Evolutionary conservation across 805 yeast species (phyloP).

Genomic region (Suhomyces prunicola): DNA sequence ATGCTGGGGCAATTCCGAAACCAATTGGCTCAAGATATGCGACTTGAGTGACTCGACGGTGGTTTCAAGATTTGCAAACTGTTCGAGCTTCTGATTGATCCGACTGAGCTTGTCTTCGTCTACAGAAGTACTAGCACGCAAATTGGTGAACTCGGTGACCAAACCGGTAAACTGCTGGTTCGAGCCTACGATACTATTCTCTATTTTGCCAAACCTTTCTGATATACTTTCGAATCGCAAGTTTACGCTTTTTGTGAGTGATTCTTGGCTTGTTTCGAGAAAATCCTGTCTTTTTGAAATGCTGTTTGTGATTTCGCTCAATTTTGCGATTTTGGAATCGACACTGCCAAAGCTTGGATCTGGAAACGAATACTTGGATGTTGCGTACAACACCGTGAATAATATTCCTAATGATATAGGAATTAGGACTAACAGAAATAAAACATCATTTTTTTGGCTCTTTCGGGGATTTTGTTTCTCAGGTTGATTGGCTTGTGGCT

Average conservation of each 20-base stretch:
- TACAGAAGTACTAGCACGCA: background rate
- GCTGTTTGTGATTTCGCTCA: constrained; percentile 13
- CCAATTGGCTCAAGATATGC: constrained; percentile 17
- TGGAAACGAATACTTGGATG: background rate
- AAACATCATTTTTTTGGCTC: background rate
- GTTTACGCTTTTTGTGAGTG: constrained; percentile 11
- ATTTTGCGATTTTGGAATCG: constrained; percentile 2
- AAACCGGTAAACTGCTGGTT: constrained; percentile 10
- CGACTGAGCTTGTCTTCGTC: constrained; percentile 6
- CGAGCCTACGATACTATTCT: background rate
- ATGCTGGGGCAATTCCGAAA: constrained; percentile 24
- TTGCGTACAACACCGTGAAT: background rate
- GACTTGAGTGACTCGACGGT: constrained; percentile 15
- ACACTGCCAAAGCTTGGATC: background rate
- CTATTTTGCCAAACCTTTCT: constrained; percentile 8
- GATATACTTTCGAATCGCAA: constrained; percentile 17
- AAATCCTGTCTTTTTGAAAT: constrained; percentile 18
- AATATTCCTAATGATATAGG: background rate
- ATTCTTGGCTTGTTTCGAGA: constrained; percentile 14
- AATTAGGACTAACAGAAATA: background rate
- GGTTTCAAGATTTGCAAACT: constrained; percentile 14
- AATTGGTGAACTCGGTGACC: constrained; percentile 8
- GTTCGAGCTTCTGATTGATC: constrained; percentile 8
- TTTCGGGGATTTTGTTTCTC: background rate
- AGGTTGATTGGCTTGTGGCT: background rate